phyloP scores from a whole-genome alignment of 1,139 yeast species.

The Scheffersomyces titani region DNA sequence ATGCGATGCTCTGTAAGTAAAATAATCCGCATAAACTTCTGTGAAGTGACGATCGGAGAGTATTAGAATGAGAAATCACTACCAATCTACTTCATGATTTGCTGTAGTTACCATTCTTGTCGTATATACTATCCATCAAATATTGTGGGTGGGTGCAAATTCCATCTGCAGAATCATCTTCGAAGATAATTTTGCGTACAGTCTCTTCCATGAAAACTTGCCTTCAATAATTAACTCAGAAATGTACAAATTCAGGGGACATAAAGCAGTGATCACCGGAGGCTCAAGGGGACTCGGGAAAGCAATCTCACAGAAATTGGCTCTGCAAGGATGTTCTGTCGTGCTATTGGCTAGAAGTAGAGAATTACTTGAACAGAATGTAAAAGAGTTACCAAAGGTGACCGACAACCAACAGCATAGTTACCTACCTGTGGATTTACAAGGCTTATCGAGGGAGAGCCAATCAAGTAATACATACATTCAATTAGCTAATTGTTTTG shows the following conservation, averaged over 20 bases:
- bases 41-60: too few relatives aligned
- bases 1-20: too few relatives aligned
- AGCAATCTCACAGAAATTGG: conserved; percentile 59
- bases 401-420: conserved; percentile 45
- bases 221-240: background rate
- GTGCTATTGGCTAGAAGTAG: conserved; percentile 61
- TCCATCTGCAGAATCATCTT: background rate
- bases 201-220: background rate
- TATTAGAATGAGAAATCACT: background rate
- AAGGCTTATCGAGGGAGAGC: conserved; percentile 12
- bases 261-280: conserved; percentile 72
- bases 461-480: conserved; percentile 1
- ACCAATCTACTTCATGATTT: background rate
- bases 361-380: conserved; percentile 32
- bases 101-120: background rate
- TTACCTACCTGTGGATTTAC: conserved; percentile 54
- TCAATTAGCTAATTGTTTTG: conserved; percentile 1
- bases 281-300: conserved; percentile 85
- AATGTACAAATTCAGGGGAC: conserved; percentile 12
- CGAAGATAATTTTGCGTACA: background rate
- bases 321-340: conserved; percentile 62
- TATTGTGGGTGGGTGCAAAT: background rate
- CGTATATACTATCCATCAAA: background rate
- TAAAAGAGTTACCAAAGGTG: conserved; percentile 32
- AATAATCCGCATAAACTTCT: too few relatives aligned